These are phyloP conservation scores for Diospyros lotus DNA, from an alignment of 148 eudicot genomes.

Conservation along the genomic window DNA sequence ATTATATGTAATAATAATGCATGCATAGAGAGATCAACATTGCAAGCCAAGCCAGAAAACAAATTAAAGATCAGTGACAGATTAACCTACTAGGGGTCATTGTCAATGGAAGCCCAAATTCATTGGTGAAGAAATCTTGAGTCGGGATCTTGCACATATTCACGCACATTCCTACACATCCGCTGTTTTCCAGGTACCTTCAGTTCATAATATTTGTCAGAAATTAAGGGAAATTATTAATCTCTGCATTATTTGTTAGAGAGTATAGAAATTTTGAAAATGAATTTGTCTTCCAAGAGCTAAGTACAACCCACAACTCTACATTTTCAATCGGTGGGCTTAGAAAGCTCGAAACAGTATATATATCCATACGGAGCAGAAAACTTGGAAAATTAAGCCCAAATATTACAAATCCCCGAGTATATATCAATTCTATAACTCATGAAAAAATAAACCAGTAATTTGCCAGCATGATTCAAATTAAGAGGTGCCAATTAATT, in stretches of 20 bases:
- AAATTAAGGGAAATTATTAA: background rate
- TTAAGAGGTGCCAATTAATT: background rate
- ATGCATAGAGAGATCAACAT: background rate
- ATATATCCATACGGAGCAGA: too few relatives aligned
- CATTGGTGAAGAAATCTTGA: slow-evolving; percentile 95
- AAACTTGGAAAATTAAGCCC: too few relatives aligned
- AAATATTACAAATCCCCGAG: background rate
- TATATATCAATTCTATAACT: background rate
- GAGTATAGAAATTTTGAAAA: too few relatives aligned
- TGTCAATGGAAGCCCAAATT: slow-evolving; percentile 91
- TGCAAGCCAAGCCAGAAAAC: background rate
- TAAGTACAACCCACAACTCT: background rate
- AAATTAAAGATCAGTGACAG: too few relatives aligned
- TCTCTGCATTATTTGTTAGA: background rate
- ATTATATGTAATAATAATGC: background rate
- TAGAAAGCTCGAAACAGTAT: too few relatives aligned
- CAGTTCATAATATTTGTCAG: background rate
- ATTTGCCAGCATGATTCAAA: background rate
- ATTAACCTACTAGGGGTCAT: slow-evolving; percentile 80
- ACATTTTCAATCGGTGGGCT: background rate
- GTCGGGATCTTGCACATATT: slow-evolving; percentile 98
- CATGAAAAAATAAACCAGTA: background rate
- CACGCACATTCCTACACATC: slow-evolving; percentile 93
- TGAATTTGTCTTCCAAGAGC: too few relatives aligned
- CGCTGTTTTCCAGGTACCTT: slow-evolving; percentile 95